These are phyloP conservation scores for Alternaria sp. DNA, from an alignment of 2,329 filamentous ascomycete species.

Conservation along the genomic window DNA sequence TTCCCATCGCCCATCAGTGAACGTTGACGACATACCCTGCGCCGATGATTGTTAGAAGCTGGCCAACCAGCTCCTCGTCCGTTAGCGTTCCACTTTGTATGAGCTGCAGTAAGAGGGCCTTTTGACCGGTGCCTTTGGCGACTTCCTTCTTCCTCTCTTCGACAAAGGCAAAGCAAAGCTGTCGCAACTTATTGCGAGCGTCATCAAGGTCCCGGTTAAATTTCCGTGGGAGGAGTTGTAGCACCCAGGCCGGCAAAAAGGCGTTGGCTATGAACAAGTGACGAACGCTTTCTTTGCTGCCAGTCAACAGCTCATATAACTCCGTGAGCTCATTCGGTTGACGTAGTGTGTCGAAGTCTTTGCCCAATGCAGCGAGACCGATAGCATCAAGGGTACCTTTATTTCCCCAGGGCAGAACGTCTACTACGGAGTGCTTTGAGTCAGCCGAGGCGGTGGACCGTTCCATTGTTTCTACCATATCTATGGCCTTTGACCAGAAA, in stretches of 20 bases:
- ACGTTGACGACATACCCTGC: background rate
- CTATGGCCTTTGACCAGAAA: constrained; percentile 4
- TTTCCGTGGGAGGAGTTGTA: background rate
- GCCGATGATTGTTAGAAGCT: background rate
- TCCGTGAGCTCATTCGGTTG: background rate
- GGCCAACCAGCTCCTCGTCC: background rate
- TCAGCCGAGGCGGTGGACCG: background rate
- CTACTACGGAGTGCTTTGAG: background rate
- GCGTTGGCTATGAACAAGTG: background rate
- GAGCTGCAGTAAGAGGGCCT: background rate
- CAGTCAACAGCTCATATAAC: background rate
- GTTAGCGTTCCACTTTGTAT: background rate
- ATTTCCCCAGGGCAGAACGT: background rate
- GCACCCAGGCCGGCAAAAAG: background rate
- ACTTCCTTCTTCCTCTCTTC: background rate
- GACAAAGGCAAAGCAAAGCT: background rate
- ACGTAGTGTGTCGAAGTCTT: background rate
- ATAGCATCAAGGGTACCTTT: background rate
- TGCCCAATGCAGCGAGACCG: background rate
- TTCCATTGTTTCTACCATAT: background rate
- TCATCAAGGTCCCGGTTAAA: background rate
- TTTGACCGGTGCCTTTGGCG: background rate
- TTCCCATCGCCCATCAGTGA: background rate
- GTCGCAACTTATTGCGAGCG: background rate
- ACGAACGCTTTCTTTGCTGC: background rate